Conservation (phyloP, 2,329 filamentous ascomycete genomes). For the Xylogone sp. region DNA sequence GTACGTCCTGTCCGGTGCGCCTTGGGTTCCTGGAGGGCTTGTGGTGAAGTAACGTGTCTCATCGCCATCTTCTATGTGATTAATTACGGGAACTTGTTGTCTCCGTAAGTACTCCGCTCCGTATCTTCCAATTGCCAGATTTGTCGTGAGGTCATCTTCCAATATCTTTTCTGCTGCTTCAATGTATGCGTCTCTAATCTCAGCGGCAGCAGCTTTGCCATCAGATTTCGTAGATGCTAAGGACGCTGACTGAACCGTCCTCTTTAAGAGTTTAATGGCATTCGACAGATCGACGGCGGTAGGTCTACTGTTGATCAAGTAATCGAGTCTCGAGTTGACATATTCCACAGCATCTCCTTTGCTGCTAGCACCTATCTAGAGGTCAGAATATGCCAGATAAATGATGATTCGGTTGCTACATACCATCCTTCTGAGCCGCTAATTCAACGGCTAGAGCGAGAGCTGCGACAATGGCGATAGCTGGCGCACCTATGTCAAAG, state of each 20-base stretch:
- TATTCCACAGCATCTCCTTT: slow-evolving; percentile 61
- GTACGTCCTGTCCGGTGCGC: slow-evolving; percentile 40
- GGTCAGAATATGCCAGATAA: background rate
- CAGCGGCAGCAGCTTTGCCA: slow-evolving; percentile 27
- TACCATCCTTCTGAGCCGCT: slow-evolving; percentile 47
- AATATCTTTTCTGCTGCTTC: slow-evolving; percentile 82
- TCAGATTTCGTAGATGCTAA: slow-evolving; percentile 23
- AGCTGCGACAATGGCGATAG: slow-evolving; percentile 96
- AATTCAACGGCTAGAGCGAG: slow-evolving; percentile 86
- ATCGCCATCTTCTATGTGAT: slow-evolving; percentile 15
- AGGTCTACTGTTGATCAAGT: slow-evolving; percentile 82
- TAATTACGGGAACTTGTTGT: slow-evolving; percentile 23
- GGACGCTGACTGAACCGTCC: slow-evolving; percentile 49
- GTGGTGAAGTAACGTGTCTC: slow-evolving; percentile 27
- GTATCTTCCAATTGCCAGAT: slow-evolving; percentile 76
- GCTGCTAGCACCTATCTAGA: slow-evolving; percentile 11
- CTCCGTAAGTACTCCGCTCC: slow-evolving; percentile 76
- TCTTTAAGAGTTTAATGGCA: slow-evolving; percentile 77
- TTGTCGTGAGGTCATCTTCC: slow-evolving; percentile 80
- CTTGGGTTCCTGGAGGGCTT: slow-evolving; percentile 32
- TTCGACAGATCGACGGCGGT: slow-evolving; percentile 95
- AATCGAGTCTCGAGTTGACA: slow-evolving; percentile 75
- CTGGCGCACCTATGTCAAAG: slow-evolving; percentile 65
- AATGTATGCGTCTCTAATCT: slow-evolving; percentile 69
- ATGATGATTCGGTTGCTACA: slow-evolving; percentile 14